A percentile compares a stretch with the other conserved stretches of the same genome.
Evolutionary conservation across 2,329 filamentous ascomycete genomes (phyloP).

Genomic region (Calonectria hawksworthii): DNA sequence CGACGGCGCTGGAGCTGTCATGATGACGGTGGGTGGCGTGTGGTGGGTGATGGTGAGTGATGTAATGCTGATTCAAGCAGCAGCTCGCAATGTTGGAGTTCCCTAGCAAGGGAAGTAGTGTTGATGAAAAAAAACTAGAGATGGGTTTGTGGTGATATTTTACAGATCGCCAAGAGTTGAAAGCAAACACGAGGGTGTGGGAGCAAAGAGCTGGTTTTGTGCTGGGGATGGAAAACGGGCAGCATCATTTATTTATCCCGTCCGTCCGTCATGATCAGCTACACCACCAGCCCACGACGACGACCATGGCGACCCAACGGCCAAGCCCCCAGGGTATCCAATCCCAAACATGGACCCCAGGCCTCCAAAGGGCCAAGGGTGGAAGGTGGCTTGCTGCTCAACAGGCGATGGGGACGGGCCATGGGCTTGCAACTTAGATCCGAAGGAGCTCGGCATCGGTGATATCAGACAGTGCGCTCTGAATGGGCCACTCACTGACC

Average conservation of each 20-base stretch:
- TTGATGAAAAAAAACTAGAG: neutral
- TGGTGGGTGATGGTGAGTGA: neutral
- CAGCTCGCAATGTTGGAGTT: neutral
- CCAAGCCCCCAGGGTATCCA: neutral
- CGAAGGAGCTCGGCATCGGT: slow-evolving; percentile 6
- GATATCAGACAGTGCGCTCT: neutral
- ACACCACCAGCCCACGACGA: neutral
- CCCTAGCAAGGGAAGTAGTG: neutral
- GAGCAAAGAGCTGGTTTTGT: neutral
- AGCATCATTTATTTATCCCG: slow-evolving; percentile 2
- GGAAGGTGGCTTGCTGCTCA: neutral
- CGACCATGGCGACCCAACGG: neutral
- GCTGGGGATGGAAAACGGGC: neutral
- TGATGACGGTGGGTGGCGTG: slow-evolving; percentile 23
- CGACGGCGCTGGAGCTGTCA: slow-evolving; percentile 33
- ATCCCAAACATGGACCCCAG: neutral
- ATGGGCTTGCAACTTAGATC: neutral
- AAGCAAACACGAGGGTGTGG: neutral
- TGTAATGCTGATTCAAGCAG: slow-evolving; percentile 8
- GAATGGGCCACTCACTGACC: no score
- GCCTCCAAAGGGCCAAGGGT: neutral
- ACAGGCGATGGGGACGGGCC: neutral
- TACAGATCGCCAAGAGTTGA: neutral
- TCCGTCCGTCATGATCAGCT: neutral
- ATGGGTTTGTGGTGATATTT: neutral